Evolutionary conservation across 331 rosid species (phyloP), one percentile per base, ranked within the genome.

Genomic region (Ulmus americana): DNA sequence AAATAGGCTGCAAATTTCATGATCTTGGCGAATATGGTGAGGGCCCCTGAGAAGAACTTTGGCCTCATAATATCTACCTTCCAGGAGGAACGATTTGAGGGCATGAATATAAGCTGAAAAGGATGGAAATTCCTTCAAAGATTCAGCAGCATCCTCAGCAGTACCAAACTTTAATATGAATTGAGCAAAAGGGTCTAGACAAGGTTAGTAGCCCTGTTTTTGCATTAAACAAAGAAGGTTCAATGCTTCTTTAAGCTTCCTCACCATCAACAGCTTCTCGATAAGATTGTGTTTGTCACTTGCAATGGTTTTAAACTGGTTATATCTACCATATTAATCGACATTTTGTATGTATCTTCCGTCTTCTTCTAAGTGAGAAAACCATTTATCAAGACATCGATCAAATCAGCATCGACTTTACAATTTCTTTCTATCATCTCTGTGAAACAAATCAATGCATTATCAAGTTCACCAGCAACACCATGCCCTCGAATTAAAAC

Each of bases 401-500:
- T 59, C 20, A 83, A 70, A 76, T 75, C 88, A 15, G 95, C 91
- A 77, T 28, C 4, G 35, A 28, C 35, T 28, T 28, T 28, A 28
- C 35, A 28, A 28, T 28, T 28, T 28, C 3, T 28, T 28, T 28
- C 35, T 28, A 28, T 28, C 35, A 28, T 79, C 90, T 71, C 86
- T 9, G 77, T 52, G 9, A 85, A 87, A 77, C 86, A 87, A 69
- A 80, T 57, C 14, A 82, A 79, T 0, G 91, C 97, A 43, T 72
- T 53, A 7, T 85, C 87, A 20, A 81, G 73, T 77, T 89, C 85
- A 59, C 80, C 65, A 67, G 85, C 90, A 55, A 72, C 63, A 82
- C 95, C 87, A 73, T 83, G 83, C 64, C 98, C 98, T 69, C 83
- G 88, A 68, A 87, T 92, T 79, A 92, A 84, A 79, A 89, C 76